phyloP scores from a whole-genome alignment of 2,329 filamentous ascomycete genomes.

The Neonectria faginata region DNA sequence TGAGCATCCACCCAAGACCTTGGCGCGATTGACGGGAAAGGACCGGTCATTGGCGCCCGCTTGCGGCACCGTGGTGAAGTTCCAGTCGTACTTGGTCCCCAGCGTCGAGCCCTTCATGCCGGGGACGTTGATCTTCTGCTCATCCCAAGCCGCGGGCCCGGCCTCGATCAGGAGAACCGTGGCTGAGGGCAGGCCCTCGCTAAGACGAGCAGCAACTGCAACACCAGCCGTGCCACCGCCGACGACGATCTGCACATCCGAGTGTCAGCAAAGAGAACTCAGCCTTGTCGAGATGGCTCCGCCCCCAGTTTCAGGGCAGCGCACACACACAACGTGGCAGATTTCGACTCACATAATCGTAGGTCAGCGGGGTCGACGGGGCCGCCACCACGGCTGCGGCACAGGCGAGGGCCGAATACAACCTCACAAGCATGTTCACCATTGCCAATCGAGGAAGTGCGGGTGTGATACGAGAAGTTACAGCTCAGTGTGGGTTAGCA shows the following conservation, averaged over 20 bases:
- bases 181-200: constrained; percentile 45
- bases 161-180: constrained; percentile 49
- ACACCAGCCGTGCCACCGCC: constrained; percentile 48
- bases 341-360: constrained; percentile 39
- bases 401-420: constrained; percentile 33
- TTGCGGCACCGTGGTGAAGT: constrained; percentile 58
- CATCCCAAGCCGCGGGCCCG: constrained; percentile 45
- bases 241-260: constrained; percentile 12
- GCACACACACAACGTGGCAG: neutral
- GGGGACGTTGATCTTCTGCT: constrained; percentile 49
- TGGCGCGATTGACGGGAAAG: constrained; percentile 58
- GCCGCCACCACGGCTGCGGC: constrained; percentile 32
- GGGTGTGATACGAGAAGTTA: constrained; percentile 12
- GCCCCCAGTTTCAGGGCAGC: constrained; percentile 1
- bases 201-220: constrained; percentile 50
- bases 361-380: constrained; percentile 24
- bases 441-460: neutral
- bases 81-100: constrained; percentile 53
- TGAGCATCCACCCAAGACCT: constrained; percentile 61
- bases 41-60: constrained; percentile 53
- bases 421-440: constrained; percentile 32
- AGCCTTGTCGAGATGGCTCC: neutral
- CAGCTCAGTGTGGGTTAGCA: constrained; percentile 5
- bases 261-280: constrained; percentile 2
- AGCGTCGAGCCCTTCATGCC: constrained; percentile 47